Evolutionary conservation across 2,329 filamentous ascomycete genomes (phyloP).

Genomic region (Alternaria gaisen): DNA sequence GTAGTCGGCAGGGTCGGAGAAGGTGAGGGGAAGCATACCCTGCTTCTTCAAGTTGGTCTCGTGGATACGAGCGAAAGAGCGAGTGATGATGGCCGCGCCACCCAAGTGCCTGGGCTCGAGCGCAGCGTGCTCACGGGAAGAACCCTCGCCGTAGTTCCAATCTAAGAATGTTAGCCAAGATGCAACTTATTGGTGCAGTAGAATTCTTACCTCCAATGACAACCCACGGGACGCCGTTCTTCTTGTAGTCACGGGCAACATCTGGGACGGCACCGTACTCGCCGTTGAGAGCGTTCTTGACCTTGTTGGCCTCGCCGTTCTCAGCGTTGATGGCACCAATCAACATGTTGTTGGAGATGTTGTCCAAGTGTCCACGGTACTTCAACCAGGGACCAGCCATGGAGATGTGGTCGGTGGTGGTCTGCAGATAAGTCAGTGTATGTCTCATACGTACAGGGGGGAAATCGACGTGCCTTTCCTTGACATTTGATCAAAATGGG

Average conservation of each 20-base stretch:
- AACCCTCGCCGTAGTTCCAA: constrained; percentile 99
- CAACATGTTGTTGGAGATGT: constrained; percentile 99
- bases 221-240: constrained; percentile 94
- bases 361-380: constrained; percentile 98
- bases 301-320: constrained; percentile 97
- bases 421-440: constrained; percentile 53
- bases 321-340: constrained; percentile 96
- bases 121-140: constrained; percentile 96
- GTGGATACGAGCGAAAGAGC: constrained; percentile 98
- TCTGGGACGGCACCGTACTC: constrained; percentile 89
- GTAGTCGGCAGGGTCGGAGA: constrained; percentile 93
- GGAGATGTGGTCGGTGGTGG: constrained; percentile 95
- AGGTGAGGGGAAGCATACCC: constrained; percentile 98
- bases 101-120: constrained; percentile 97
- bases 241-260: constrained; percentile 98
- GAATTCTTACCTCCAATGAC: constrained; percentile 76
- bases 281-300: constrained; percentile 87
- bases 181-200: background rate
- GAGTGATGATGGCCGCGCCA: constrained; percentile 94
- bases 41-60: constrained; percentile 99
- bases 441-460: no score
- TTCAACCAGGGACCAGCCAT: constrained; percentile 98
- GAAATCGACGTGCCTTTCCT: no score
- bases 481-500: constrained; percentile 60
- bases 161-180: constrained; percentile 58